Evolutionary conservation across 495 filamentous ascomycete species (phyloP).

Genomic region (Parathielavia hyrcaniae): DNA sequence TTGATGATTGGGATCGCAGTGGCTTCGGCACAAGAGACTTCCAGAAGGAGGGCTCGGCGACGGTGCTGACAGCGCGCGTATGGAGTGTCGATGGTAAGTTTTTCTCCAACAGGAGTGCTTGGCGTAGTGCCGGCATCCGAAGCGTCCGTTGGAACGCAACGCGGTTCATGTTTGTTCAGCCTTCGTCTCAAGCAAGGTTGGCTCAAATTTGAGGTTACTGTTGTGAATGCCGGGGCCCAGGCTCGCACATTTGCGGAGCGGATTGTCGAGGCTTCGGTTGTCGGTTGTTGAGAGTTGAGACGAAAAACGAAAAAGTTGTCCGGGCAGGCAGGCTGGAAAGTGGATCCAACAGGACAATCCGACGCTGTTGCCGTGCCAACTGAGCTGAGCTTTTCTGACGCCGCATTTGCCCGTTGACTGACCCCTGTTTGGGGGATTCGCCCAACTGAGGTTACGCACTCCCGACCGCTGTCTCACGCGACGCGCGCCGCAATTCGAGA

Average conservation of each 20-base stretch:
- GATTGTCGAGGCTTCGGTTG: background rate
- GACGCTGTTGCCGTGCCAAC: slow-evolving; percentile 14
- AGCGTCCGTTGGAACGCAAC: slow-evolving; percentile 8
- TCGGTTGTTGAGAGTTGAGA: background rate
- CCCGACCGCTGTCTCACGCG: background rate
- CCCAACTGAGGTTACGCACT: no score
- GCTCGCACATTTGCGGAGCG: slow-evolving; percentile 8
- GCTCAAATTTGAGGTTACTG: background rate
- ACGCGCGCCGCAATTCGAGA: slow-evolving; percentile 8
- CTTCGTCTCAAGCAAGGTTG: background rate
- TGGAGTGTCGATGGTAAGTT: background rate
- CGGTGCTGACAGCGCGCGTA: slow-evolving; percentile 24
- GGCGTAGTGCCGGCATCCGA: slow-evolving; percentile 6
- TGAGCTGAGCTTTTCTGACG: background rate
- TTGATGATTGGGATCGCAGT: slow-evolving; percentile 23
- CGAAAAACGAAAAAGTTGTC: no score
- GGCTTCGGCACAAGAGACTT: slow-evolving; percentile 55
- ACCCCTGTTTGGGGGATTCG: slow-evolving; percentile 7
- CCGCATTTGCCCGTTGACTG: slow-evolving; percentile 9
- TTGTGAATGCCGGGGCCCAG: slow-evolving; percentile 10
- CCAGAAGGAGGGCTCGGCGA: slow-evolving; percentile 62
- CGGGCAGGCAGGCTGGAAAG: background rate
- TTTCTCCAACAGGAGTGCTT: background rate
- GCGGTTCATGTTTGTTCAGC: slow-evolving; percentile 17
- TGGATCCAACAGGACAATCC: background rate